Percentiles rank a stretch among this genome's conserved stretches.
Conservation (phyloP, 441 rosid species). For the Manihot esculenta region DNA sequence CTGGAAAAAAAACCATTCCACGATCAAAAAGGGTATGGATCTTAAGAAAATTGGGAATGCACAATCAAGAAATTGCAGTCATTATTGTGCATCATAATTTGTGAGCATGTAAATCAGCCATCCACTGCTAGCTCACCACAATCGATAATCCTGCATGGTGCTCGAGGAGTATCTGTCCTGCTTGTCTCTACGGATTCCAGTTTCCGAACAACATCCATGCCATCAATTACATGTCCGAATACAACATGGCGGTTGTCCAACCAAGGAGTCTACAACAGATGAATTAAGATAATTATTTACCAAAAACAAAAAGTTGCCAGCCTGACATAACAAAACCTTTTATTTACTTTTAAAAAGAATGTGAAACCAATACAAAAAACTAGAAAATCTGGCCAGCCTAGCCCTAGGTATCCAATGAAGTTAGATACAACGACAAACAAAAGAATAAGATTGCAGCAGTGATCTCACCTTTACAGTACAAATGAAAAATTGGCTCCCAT, state of each 20-base stretch:
- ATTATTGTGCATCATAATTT: background rate
- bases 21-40: constrained; percentile 12
- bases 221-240: constrained; percentile 87
- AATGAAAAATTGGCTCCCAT: constrained; percentile 96
- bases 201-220: constrained; percentile 75
- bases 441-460: constrained; percentile 16
- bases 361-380: background rate
- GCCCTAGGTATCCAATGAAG: background rate
- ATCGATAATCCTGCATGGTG: constrained; percentile 66
- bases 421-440: constrained; percentile 11
- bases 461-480: constrained; percentile 80
- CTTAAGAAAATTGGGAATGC: constrained; percentile 12
- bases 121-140: constrained; percentile 87
- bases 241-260: constrained; percentile 90
- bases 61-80: background rate
- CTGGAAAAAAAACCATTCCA: constrained; percentile 5
- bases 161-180: constrained; percentile 79
- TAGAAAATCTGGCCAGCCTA: background rate
- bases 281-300: background rate
- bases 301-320: constrained; percentile 7
- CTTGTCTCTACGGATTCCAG: constrained; percentile 89
- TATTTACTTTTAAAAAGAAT: background rate
- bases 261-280: constrained; percentile 77
- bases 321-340: constrained; percentile 17
- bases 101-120: constrained; percentile 33